Conservation (phyloP, 495 filamentous ascomycete species). For the Podospora bellae-mahoneyi region DNA sequence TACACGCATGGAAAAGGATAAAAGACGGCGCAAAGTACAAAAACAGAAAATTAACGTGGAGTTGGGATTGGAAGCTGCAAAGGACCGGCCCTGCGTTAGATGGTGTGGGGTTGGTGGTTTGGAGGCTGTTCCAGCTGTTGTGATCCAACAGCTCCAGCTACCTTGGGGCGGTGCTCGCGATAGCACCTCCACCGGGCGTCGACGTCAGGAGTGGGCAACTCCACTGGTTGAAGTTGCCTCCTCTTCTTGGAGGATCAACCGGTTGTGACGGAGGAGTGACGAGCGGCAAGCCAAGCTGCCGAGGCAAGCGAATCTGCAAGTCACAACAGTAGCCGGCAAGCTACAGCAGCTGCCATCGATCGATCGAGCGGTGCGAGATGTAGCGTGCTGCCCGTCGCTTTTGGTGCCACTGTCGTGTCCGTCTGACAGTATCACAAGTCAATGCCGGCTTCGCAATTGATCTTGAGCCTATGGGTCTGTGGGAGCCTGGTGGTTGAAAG, state of each 20-base stretch:
- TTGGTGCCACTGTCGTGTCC: not conserved
- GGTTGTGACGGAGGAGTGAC: not conserved
- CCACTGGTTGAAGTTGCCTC: not conserved
- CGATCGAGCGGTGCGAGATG: not conserved
- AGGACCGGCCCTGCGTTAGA: conserved; percentile 19
- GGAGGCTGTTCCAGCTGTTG: not conserved
- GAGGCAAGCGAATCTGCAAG: not conserved
- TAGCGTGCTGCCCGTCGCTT: not conserved
- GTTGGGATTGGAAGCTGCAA: conserved; percentile 4
- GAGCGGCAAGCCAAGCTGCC: not conserved
- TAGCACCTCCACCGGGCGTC: conserved; percentile 1
- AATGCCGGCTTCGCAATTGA: not conserved
- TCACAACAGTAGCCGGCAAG: not conserved
- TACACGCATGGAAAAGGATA: not conserved
- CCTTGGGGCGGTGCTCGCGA: not conserved
- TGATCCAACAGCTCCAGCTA: not conserved
- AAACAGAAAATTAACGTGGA: conserved; percentile 2
- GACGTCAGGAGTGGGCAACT: not conserved
- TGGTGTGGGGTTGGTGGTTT: not conserved
- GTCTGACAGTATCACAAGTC: not conserved
- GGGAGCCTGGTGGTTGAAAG: not conserved
- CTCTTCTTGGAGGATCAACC: not conserved
- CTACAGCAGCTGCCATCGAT: conserved; percentile 1
- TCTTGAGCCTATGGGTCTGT: not conserved
- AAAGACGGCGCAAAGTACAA: not conserved